These are phyloP conservation scores for Letharia columbiana DNA, from an alignment of 495 filamentous ascomycete species.

Conservation along the genomic window DNA sequence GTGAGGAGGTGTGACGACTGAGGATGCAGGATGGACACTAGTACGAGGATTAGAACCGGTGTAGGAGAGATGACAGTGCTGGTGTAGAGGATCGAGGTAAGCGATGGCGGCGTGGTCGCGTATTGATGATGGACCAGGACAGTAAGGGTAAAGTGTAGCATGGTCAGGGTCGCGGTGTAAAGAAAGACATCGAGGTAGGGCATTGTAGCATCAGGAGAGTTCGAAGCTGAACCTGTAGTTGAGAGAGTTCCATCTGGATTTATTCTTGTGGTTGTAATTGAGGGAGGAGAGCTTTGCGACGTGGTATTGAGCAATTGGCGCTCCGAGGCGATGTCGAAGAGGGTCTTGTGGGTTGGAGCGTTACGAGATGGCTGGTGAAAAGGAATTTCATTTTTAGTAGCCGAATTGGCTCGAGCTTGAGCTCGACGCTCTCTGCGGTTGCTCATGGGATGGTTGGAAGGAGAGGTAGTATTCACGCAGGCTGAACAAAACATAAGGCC, in stretches of 20 bases:
- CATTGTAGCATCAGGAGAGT: conserved; percentile 20
- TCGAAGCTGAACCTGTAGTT: neutral
- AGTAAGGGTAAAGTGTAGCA: conserved; percentile 80
- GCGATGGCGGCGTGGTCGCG: conserved; percentile 52
- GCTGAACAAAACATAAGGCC: too few relatives aligned
- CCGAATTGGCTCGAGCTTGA: conserved; percentile 27
- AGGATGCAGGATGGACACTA: conserved; percentile 30
- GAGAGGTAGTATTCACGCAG: too few relatives aligned
- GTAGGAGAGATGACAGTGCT: conserved; percentile 42
- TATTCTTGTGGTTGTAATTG: conserved; percentile 22
- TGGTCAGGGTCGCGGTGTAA: conserved; percentile 57
- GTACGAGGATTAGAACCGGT: conserved; percentile 40
- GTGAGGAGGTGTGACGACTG: conserved; percentile 37
- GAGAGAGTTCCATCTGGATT: conserved; percentile 26
- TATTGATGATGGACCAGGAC: conserved; percentile 92
- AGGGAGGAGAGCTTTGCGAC: conserved; percentile 3
- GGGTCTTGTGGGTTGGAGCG: conserved; percentile 32
- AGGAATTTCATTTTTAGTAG: conserved; percentile 25
- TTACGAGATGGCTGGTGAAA: conserved; percentile 18
- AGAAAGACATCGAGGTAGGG: conserved; percentile 42
- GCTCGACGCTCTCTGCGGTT: conserved; percentile 46
- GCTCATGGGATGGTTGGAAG: conserved; percentile 11
- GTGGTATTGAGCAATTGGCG: conserved; percentile 32
- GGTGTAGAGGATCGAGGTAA: conserved; percentile 39
- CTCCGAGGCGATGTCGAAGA: conserved; percentile 44